Evolutionary conservation across 1,139 yeast species (phyloP).

Genomic region (Sugiyamaella pinicola): DNA sequence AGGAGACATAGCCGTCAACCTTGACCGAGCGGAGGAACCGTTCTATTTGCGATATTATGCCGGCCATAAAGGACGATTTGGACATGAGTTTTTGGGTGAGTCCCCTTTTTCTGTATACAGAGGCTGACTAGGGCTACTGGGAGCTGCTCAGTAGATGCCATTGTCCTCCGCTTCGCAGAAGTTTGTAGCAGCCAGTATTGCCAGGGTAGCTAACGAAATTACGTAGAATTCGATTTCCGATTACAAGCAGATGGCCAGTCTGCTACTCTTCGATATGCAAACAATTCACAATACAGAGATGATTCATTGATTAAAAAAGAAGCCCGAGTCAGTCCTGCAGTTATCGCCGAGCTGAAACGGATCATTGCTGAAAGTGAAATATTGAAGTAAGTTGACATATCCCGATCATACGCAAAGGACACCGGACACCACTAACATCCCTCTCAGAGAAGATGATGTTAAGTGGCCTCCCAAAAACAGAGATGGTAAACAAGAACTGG

Average conservation of each 20-base stretch:
- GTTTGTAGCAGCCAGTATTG: too few relatives aligned
- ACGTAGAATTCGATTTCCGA: constrained; percentile 48
- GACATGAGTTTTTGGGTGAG: constrained; percentile 49
- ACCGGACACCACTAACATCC: constrained; percentile 15
- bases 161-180: too few relatives aligned
- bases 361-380: constrained; percentile 48
- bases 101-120: background rate
- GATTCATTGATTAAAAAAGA: constrained; percentile 49
- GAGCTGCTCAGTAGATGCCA: too few relatives aligned
- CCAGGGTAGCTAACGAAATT: too few relatives aligned
- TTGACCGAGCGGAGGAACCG: constrained; percentile 32
- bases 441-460: constrained; percentile 43
- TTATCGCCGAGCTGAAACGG: constrained; percentile 43
- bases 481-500: constrained; percentile 52
- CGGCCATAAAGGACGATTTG: constrained; percentile 50
- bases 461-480: constrained; percentile 48
- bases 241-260: constrained; percentile 40
- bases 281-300: constrained; percentile 50
- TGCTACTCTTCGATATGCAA: constrained; percentile 49
- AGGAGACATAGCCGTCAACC: constrained; percentile 16
- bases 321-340: constrained; percentile 44
- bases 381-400: constrained; percentile 37
- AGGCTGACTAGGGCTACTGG: too few relatives aligned
- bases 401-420: too few relatives aligned
- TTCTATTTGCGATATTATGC: constrained; percentile 48